Evolutionary conservation across 306 rosid species (phyloP), one percentile per base, ranked within the genome.

Genomic region (Prosopis cineraria): DNA sequence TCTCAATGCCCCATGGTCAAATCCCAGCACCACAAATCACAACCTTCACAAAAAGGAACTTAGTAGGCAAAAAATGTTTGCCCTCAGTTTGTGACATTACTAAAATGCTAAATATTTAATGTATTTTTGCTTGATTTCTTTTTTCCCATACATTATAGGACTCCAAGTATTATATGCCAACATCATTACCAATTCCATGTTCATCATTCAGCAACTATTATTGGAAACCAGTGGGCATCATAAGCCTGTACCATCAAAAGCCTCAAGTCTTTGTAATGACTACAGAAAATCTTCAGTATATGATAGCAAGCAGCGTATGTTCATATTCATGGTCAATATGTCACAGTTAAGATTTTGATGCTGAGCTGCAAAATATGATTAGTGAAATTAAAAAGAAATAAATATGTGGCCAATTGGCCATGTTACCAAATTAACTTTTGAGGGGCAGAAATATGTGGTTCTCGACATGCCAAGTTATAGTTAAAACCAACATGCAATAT

Each of bases 81-180:
- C 62, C 74, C 73, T 3, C 63, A 50, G 8, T 31, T 62, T 30
- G 75, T 31, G 40, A 53, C 62, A 73, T 17, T 19, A 68, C 6
- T 64, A 12, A 33, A 31, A 64, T 12, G 27, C 22, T 7, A 62
- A 14, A 29, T 12, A 31, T 13, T 7, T 31, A 50, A 50, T 30
- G 68, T 6, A 10, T 24, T 50, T 48, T 45, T 25, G n/a, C 30
- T 9, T 16, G 2, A 25, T 40, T 40, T 14, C 7, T 4, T 39
- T 39, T 44, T 76, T 47, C 64, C 24, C 22, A 1, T 19, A 30
- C 4, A 0, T 59, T 64, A 22, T 60, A 64, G n/a, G 44, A 10
- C 9, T 3, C 25, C 44, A 64, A 63, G 34, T 63, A 34, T 63
- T 9, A 63, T 34, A 34, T 63, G n/a, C 12, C 27, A 17, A 63